These are phyloP conservation scores for Moesziomyces sp. DNA, from an alignment of 1,284 basidiomycete species.

Conservation along the genomic window DNA sequence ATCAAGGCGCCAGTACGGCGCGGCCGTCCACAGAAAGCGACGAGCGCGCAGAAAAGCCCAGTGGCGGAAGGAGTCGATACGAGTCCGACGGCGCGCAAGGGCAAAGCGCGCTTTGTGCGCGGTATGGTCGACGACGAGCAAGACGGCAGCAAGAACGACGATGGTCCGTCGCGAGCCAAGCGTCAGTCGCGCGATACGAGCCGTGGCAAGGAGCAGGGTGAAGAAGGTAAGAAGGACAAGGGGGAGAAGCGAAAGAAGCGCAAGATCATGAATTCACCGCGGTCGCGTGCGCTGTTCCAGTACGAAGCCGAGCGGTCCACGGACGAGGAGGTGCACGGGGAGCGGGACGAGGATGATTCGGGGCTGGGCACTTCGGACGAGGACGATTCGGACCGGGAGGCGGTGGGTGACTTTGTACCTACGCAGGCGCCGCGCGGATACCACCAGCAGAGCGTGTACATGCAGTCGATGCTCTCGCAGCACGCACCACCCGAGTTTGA, in stretches of 20 bases:
- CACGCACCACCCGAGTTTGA: conserved; percentile 45
- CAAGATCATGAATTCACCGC: conserved; percentile 63
- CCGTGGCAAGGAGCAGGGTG: background rate
- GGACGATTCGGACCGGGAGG: conserved; percentile 75
- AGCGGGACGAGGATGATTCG: conserved; percentile 71
- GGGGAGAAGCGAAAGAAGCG: conserved; percentile 22
- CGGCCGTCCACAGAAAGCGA: conserved; percentile 20
- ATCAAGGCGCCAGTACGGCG: conserved; percentile 36
- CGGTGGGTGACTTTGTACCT: conserved; percentile 72
- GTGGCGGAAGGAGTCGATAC: conserved; percentile 7
- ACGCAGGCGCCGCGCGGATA: conserved; percentile 80
- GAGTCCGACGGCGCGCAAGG: conserved; percentile 23
- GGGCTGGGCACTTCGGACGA: conserved; percentile 70
- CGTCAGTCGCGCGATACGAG: background rate
- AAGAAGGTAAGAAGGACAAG: conserved; percentile 25
- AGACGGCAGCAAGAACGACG: conserved; percentile 1
- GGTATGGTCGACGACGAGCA: conserved; percentile 9
- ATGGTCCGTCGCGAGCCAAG: background rate
- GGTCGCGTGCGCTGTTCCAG: conserved; percentile 72
- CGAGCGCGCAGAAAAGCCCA: conserved; percentile 4
- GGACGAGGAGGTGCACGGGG: conserved; percentile 75
- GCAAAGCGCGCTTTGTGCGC: conserved; percentile 5
- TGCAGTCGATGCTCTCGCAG: conserved; percentile 62
- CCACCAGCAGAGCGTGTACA: conserved; percentile 61
- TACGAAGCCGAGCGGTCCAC: conserved; percentile 79